phyloP scores from a whole-genome alignment of 331 rosid species.

The Malus hybrid region DNA sequence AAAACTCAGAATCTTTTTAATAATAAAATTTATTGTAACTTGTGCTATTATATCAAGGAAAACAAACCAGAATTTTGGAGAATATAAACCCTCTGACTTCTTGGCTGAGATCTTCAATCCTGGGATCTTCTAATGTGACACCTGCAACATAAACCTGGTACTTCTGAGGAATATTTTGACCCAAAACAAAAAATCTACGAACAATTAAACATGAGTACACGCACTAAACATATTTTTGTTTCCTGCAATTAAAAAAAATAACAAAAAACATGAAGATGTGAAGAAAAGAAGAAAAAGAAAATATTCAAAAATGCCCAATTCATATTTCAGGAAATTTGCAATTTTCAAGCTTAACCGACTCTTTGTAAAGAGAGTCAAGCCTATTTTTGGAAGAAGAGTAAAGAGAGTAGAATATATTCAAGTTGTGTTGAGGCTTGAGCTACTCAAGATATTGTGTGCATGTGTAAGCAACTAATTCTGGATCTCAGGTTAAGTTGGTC shows the following conservation, averaged over 20 bases:
- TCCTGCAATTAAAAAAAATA: background rate
- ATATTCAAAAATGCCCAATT: background rate
- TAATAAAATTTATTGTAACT: background rate
- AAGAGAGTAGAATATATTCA: background rate
- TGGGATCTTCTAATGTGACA: slow-evolving; percentile 91
- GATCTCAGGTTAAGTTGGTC: background rate
- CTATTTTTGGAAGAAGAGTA: background rate
- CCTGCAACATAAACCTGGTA: slow-evolving; percentile 39
- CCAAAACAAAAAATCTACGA: background rate
- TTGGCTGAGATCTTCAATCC: slow-evolving; percentile 96
- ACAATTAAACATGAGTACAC: background rate
- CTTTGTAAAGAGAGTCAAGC: background rate
- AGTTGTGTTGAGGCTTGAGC: background rate
- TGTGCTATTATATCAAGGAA: slow-evolving; percentile 2
- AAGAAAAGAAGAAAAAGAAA: background rate
- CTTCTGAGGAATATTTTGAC: background rate
- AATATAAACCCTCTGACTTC: slow-evolving; percentile 97
- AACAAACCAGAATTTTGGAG: slow-evolving; percentile 90
- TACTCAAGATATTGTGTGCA: background rate
- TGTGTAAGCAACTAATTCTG: background rate
- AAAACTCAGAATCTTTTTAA: background rate
- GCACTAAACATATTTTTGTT: background rate
- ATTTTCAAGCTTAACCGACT: background rate
- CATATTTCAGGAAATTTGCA: background rate
- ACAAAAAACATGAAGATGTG: background rate